Base-by-base conservation (phyloP, 805 yeast species). In the Grigorovia humatica region DNA sequence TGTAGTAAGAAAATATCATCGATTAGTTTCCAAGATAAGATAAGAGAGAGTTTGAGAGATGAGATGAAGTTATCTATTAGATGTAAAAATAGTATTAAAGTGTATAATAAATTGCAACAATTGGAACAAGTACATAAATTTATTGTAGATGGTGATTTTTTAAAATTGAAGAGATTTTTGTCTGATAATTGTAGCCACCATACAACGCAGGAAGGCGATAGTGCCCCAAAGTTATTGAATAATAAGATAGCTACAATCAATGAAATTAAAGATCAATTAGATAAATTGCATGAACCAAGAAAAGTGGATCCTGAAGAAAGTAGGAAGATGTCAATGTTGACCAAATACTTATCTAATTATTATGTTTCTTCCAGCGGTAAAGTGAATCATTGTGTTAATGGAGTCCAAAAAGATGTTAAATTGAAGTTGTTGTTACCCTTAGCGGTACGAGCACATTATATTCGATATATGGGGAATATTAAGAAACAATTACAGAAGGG, bases 401-500 rank as follows among this genome's bases (percentile, higher is more conserved):
- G 11, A 18, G 44, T 59, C 2, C 47, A 48, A 20, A 55, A 55
- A 13, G 57, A 57, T 4, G 27, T 23, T 48, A 57, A 57, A 49
- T 13, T 27, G 7, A 50, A 55, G 9, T 49, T 61, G 17, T 43
- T 67, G 9, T 43, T 60, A 40, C 70, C 69, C 0, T 30, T 63
- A 27, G 70, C 69, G 29, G 23, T 60, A 23, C 66, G 66, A 43
- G 59, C 60, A 38, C 43, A 54, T 44, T 57, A 60, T 18, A 45
- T 52, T 19, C 15, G 40, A 23, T 58, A 51, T 44, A 46, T 67
- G 29, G 51, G 55, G 27, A 43, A 54, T 18, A 47, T 65, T 4
- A 55, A 58, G 18, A 46, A 51, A 27, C 57, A 57, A 52, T 49
- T 66, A 19, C 48, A 56, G 8, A 59, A 53, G 29, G 69, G 69